Conservation (phyloP, 768 basidiomycete genomes). For the Lactarius indigo region DNA sequence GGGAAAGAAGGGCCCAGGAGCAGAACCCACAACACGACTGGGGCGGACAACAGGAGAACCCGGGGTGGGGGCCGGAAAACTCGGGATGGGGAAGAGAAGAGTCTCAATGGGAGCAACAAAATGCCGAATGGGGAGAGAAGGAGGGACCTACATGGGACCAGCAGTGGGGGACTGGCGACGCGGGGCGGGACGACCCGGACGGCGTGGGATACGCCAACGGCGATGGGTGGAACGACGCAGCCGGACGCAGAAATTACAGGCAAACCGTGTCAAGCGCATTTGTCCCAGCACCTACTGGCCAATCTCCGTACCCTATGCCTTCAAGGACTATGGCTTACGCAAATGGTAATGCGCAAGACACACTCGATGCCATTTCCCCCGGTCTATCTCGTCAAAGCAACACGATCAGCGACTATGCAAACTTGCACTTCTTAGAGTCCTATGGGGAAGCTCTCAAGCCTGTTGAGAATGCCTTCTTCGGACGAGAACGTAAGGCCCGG, state of each 20-base stretch:
- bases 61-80: background rate
- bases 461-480: conserved; percentile 25
- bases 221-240: conserved; percentile 18
- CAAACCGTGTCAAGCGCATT: conserved; percentile 13
- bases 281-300: conserved; percentile 6
- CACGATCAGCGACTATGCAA: conserved; percentile 14
- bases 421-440: conserved; percentile 18
- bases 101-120: conserved; percentile 7
- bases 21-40: background rate
- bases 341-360: background rate
- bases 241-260: conserved; percentile 10
- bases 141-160: conserved; percentile 6
- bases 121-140: background rate
- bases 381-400: conserved; percentile 12
- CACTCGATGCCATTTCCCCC: conserved; percentile 13
- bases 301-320: conserved; percentile 22
- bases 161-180: background rate
- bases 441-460: conserved; percentile 18
- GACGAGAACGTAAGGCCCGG: conserved; percentile 25
- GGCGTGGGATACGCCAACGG: conserved; percentile 18
- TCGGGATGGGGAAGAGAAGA: background rate
- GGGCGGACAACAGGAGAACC: conserved; percentile 7
- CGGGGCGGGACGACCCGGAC: conserved; percentile 10
- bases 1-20: conserved; percentile 19
- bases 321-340: conserved; percentile 28